Evolutionary conservation across 1,284 basidiomycete species (phyloP).

Genomic region (Heterobasidion parviporum): DNA sequence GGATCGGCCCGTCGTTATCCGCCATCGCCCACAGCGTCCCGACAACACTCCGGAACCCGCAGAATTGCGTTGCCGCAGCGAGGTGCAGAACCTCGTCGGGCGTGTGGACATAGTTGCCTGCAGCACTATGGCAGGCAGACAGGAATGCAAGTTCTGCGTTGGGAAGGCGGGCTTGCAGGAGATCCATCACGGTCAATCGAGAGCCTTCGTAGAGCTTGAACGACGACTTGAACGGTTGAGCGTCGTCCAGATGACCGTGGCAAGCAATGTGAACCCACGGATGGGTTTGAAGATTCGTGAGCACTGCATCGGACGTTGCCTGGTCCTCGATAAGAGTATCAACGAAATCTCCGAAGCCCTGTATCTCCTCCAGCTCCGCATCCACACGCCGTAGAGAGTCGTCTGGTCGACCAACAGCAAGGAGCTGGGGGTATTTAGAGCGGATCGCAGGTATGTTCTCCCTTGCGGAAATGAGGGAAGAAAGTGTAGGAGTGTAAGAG

Average conservation of each 20-base stretch:
- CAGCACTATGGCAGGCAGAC: slow-evolving; percentile 9
- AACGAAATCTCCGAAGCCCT: background rate
- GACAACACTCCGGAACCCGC: slow-evolving; percentile 25
- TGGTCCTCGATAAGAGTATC: background rate
- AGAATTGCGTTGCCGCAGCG: slow-evolving; percentile 11
- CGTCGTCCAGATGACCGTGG: slow-evolving; percentile 5
- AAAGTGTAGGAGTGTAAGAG: slow-evolving; percentile 30
- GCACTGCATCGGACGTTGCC: slow-evolving; percentile 4
- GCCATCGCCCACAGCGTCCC: slow-evolving; percentile 27
- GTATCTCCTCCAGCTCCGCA: slow-evolving; percentile 1
- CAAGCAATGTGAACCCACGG: slow-evolving; percentile 5
- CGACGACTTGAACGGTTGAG: slow-evolving; percentile 6
- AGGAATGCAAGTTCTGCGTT: slow-evolving; percentile 10
- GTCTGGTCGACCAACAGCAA: slow-evolving; percentile 16
- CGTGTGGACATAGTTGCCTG: background rate
- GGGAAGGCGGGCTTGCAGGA: slow-evolving; percentile 2
- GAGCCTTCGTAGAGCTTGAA: slow-evolving; percentile 4
- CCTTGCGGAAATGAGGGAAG: slow-evolving; percentile 19
- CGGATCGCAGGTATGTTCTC: slow-evolving; percentile 4
- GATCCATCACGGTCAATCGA: slow-evolving; percentile 2
- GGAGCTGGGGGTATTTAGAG: slow-evolving; percentile 7
- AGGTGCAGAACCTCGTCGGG: slow-evolving; percentile 2
- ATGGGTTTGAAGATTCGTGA: background rate
- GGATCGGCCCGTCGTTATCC: slow-evolving; percentile 14
- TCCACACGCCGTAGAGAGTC: slow-evolving; percentile 15